These are phyloP conservation scores for Backusella luteola DNA, from an alignment of 192 early-diverging fungal genomes.

Conservation along the genomic window DNA sequence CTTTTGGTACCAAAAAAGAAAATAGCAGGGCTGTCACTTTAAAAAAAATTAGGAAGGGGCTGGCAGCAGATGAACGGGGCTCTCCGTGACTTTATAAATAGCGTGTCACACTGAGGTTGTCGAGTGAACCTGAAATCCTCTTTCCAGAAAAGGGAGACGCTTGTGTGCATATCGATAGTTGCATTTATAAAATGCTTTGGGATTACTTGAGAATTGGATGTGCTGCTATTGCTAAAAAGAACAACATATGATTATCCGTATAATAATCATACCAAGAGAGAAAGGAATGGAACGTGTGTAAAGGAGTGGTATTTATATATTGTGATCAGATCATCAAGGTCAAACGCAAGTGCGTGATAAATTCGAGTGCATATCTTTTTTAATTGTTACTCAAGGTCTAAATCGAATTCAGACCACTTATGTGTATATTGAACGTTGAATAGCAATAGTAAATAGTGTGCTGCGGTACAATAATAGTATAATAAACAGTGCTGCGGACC, in stretches of 20 bases:
- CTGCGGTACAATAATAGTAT: too few species aligned
- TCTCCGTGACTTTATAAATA: neutral
- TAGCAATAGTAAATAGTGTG: too few species aligned
- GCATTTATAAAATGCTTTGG: neutral
- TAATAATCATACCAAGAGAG: too few species aligned
- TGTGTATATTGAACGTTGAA: too few species aligned
- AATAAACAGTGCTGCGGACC: neutral
- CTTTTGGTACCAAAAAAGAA: neutral
- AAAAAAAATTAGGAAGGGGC: constrained; percentile 5
- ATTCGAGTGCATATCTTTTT: neutral
- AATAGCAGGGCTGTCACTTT: constrained; percentile 12
- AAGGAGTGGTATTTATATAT: too few species aligned
- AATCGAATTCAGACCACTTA: neutral
- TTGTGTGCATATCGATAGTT: too few species aligned
- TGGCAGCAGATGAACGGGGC: neutral
- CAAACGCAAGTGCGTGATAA: neutral
- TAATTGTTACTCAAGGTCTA: neutral
- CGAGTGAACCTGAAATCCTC: neutral
- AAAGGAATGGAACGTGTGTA: too few species aligned
- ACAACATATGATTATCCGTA: too few species aligned
- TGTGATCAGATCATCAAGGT: too few species aligned
- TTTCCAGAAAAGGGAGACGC: too few species aligned
- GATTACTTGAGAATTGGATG: too few species aligned
- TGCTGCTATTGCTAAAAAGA: too few species aligned
- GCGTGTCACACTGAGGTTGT: neutral